Base-by-base conservation (phyloP, 169 alveolate species). In the Plasmodium malariae region DNA sequence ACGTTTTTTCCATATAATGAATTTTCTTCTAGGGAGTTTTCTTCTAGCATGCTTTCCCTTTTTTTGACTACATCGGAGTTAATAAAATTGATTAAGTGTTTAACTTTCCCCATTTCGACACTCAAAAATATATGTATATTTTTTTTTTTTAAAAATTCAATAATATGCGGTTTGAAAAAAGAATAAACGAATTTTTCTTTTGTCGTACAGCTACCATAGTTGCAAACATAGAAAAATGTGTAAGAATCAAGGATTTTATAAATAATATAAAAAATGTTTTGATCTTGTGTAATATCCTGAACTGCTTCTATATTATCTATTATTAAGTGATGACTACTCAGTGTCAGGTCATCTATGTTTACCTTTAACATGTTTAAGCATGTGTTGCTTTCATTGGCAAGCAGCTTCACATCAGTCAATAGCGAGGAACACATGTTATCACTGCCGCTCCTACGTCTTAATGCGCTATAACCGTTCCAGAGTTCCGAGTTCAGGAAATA, bases 161-260 rank as follows among this genome's bases (percentile, higher is more conserved):
- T 51, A n/a, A 80, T 9, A 14, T 67, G 26, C 1, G 90, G 71
- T 59, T 80, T 80, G 37, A 65, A 80, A 7, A 80, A 36, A 12
- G 90, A 80, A 43, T 80, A 80, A 1, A 67, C 48, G n/a, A 80
- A 80, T 65, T 80, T 80, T 30, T 80, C 80, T 80, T 57, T 80
- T 36, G 68, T 60, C n/a, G 14, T 48, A 11, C 59, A 48, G 24
- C 71, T 14, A 7, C 48, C 74, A 19, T 62, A n/a, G 24, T 80
- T 40, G 11, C 90, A 80, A 14, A 65, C n/a, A 40, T 30, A 80
- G 57, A 80, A 80, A 12, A 49, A 45, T 11, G 90, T 80, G 9
- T 65, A 80, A 4, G 90, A 65, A 40, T 80, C 90, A 12, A 57
- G 21, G 14, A 69, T 67, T 55, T 80, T 80, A 34, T 80, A 80